phyloP scores from a whole-genome alignment of 2,329 filamentous ascomycete species.

The Penicillium sp. region DNA sequence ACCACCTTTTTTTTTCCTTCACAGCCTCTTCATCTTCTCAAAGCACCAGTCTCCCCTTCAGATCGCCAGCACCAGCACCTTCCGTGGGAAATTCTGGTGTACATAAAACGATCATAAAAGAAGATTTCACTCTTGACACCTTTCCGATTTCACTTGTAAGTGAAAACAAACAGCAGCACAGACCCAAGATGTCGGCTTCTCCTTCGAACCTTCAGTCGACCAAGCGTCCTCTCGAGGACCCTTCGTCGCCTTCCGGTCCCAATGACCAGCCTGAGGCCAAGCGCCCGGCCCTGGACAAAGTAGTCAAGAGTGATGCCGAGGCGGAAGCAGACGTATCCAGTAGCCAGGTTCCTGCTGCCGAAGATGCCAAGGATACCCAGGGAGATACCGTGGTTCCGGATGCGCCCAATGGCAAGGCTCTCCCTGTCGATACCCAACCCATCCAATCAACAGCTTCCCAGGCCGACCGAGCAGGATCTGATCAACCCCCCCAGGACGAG shows the following conservation, averaged over 20 bases:
- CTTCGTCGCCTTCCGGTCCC: constrained; percentile 86
- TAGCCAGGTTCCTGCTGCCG: constrained; percentile 15
- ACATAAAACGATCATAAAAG: constrained; percentile 63
- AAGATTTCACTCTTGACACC: constrained; percentile 45
- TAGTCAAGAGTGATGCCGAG: constrained; percentile 63
- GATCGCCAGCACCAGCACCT: constrained; percentile 74
- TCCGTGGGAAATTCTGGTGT: constrained; percentile 88
- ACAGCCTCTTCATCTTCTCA: constrained; percentile 28
- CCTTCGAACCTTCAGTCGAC: constrained; percentile 50
- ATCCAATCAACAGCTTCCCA: constrained; percentile 57
- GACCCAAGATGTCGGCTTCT: constrained; percentile 67
- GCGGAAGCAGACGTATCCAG: constrained; percentile 32
- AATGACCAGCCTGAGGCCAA: constrained; percentile 96
- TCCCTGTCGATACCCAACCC: constrained; percentile 54
- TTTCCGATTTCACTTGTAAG: constrained; percentile 49
- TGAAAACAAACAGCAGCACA: constrained; percentile 33
- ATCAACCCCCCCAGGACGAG: constrained; percentile 70
- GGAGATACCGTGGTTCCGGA: constrained; percentile 69
- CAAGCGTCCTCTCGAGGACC: constrained; percentile 95
- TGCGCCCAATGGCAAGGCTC: constrained; percentile 55
- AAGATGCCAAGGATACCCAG: constrained; percentile 44
- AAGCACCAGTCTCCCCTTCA: constrained; percentile 42
- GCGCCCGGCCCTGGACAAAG: constrained; percentile 91
- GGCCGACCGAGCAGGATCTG: constrained; percentile 49
- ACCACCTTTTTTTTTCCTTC: constrained; percentile 31